Conservation (phyloP, 257 asterid species). For the Solanum pennellii region DNA sequence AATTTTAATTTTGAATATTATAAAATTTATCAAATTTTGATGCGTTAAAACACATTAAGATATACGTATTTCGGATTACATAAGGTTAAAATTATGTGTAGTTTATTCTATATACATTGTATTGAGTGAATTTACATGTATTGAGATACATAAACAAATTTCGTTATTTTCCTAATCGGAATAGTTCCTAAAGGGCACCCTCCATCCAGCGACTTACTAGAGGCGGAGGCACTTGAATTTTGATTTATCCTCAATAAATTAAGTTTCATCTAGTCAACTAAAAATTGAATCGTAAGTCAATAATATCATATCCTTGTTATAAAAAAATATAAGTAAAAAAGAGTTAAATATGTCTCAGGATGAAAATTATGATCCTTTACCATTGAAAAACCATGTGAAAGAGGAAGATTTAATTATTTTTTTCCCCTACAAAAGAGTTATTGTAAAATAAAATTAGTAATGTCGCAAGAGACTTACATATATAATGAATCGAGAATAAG, state of each 20-base stretch:
- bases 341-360: neutral
- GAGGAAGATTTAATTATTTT: neutral
- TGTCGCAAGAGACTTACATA: neutral
- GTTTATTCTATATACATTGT: too few species aligned
- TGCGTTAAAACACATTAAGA: neutral
- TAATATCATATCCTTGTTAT: neutral
- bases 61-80: neutral
- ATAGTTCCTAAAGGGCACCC: neutral
- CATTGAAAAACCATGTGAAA: neutral
- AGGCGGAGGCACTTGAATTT: neutral
- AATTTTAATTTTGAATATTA: too few species aligned
- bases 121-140: too few species aligned
- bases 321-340: neutral
- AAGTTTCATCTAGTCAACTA: neutral
- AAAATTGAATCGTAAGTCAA: neutral
- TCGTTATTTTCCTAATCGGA: neutral
- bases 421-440: neutral
- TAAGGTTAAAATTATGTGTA: too few species aligned
- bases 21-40: too few species aligned
- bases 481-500: neutral
- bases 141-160: rapidly evolving
- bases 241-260: neutral
- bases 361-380: neutral
- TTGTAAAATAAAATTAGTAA: neutral
- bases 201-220: neutral